Evolutionary conservation across 768 basidiomycete species (phyloP).

Genomic region (Favolaschia claudopus): DNA sequence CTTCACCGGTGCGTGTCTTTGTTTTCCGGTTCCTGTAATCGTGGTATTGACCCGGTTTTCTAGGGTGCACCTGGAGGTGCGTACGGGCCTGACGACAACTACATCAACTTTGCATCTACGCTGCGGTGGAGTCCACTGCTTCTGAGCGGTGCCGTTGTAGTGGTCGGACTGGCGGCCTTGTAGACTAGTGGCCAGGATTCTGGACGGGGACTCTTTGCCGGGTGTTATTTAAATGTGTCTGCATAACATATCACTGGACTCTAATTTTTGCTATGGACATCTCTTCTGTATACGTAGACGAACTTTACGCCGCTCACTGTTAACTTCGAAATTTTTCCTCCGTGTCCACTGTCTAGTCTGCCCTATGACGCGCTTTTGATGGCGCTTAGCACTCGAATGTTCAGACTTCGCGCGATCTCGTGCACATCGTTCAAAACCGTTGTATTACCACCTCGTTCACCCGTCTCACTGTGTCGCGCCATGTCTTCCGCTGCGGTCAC

Average conservation of each 20-base stretch:
- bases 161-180: slow-evolving; percentile 54
- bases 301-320: not conserved
- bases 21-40: not conserved
- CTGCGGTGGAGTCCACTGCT: slow-evolving; percentile 54
- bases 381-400: too few species aligned
- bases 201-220: slow-evolving; percentile 31
- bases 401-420: too few species aligned
- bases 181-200: slow-evolving; percentile 36
- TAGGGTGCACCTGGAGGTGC: slow-evolving; percentile 52
- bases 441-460: not conserved
- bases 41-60: slow-evolving; percentile 42
- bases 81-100: slow-evolving; percentile 74
- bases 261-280: slow-evolving; percentile 12
- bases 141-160: slow-evolving; percentile 56
- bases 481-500: slow-evolving; percentile 29
- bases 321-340: too few species aligned
- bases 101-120: slow-evolving; percentile 62
- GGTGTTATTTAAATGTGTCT: slow-evolving; percentile 5
- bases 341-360: too few species aligned
- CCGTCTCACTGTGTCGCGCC: not conserved
- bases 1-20: slow-evolving; percentile 18
- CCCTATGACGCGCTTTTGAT: too few species aligned
- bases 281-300: not conserved
- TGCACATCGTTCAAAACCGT: not conserved
- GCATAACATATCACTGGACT: slow-evolving; percentile 13